A percentile compares a stretch with the other conserved stretches of the same genome.
phyloP scores from a whole-genome alignment of 2,329 filamentous ascomycete species.

The Pestalotiopsis sp. region DNA sequence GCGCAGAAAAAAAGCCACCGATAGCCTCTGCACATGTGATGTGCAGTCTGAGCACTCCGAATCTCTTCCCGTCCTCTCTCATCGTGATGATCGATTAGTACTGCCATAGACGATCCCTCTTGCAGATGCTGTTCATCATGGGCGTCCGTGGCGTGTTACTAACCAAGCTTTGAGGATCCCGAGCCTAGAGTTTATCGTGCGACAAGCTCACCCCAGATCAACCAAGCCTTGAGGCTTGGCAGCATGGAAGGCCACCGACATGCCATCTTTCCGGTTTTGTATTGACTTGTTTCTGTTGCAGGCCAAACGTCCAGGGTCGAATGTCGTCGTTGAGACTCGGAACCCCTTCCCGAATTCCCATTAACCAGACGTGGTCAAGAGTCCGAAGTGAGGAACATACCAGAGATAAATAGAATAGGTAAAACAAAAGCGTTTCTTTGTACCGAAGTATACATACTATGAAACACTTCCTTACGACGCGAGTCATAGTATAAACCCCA shows the following conservation, averaged over 20 bases:
- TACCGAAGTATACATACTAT: no score
- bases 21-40: no score
- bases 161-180: neutral
- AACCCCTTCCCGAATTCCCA: no score
- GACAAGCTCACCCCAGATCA: neutral
- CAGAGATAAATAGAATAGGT: no score
- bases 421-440: no score
- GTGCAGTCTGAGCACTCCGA: neutral
- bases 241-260: neutral
- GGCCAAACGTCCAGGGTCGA: neutral
- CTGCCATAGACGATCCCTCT: neutral
- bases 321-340: neutral
- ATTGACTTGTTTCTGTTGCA: neutral
- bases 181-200: neutral
- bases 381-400: no score
- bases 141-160: neutral
- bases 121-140: neutral
- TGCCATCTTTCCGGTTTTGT: neutral
- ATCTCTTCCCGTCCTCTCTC: neutral
- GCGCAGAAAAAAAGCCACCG: neutral
- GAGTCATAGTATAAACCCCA: no score
- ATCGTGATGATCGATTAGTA: neutral
- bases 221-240: neutral
- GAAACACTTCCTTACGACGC: no score
- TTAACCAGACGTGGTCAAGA: neutral